Base-by-base conservation (phyloP, 257 asterid species). In the Ligustrum vulgare region DNA sequence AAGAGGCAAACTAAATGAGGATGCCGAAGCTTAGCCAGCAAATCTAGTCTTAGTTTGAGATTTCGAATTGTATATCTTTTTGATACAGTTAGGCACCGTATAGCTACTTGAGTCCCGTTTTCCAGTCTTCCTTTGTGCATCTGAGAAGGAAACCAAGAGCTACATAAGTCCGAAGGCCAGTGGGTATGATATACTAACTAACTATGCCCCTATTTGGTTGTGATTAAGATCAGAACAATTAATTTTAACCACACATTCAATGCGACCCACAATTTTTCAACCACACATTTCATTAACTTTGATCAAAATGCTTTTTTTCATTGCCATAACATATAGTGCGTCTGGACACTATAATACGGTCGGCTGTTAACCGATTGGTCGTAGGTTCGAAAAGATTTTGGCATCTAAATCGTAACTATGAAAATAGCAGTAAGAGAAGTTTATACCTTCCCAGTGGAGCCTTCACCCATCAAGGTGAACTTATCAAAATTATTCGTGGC, bases 111-210 rank as follows among this genome's bases (percentile, higher is more conserved):
- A 37, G 78, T 60, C 70, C 88, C 86, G 51, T 78, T 83, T 75
- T 82, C 88, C 60, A 90, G 83, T 75, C 84, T 81, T 77, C 96
- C 96, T 82, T 85, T 87, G 83, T 88, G 87, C 75, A 87, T 86
- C 96, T 90, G 81, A 72, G 75, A 47, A 60, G 3, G 68, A 75
- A 66, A 45, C 71, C 69, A 70, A 16, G 34, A 28, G 41, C 35
- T 71, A 23, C 68, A 69, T 1, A 47, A 79, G 63, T 15, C 10
- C 63, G 8, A n/a, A 54, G 63, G 63, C 28, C 28, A 54, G 4
- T 54, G 63, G 1, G n/a, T 45, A 15, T 13, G 18, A 45, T 45
- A 13, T 45, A 13, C 54, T 12, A 28, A 28, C 31, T 28, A 28
- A 28, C 31, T 28, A 28, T 28, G 1, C 31, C 31, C 31, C 1